Base-by-base conservation (phyloP, 345 rosid species). In the Balakata baccata region DNA sequence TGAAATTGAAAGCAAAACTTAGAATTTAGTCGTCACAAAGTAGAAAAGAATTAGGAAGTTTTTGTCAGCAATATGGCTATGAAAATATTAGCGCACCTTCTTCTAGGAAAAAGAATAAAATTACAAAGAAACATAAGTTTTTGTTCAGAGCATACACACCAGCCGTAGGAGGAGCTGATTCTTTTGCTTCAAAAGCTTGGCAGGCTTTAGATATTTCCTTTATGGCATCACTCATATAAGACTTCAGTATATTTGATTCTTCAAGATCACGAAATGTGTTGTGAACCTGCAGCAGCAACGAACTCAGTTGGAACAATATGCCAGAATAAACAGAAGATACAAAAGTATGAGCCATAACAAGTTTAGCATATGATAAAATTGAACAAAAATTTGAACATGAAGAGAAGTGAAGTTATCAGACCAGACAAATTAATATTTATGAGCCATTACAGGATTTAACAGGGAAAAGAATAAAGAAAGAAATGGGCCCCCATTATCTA, bases 171-270 rank as follows among this genome's bases (percentile, higher is more conserved):
- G 99, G 99, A 56, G 96, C 90, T 59, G 91, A 89, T 73, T 95
- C 99, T 84, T 95, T 92, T 57, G 83, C 87, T 85, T 95, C 96
- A 87, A 95, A 90, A 81, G 91, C 90, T 82, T 85, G 87, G 82
- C 94, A 87, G 74, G 97, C 98, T 87, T 84, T 91, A 74, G 96
- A 89, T 83, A 95, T 80, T 84, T 92, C 96, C 67, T 82, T 85
- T 70, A 89, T 86, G 77, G 94, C 89, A 82, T 90, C 92, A 76
- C 90, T 89, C 99, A 92, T 91, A 76, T 84, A 86, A 5, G 96
- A 79, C 47, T 45, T 86, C 43, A 92, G 95, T 82, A 90, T 85
- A 81, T 86, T 86, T 64, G 97, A 86, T 78, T 95, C 97, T 64
- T 89, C 94, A 78, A 92, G 90, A 73, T 89, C 98, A 71, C 80